These are phyloP conservation scores for Beta corolliflora DNA, from an alignment of 179 eudicot genomes.

Conservation along the genomic window DNA sequence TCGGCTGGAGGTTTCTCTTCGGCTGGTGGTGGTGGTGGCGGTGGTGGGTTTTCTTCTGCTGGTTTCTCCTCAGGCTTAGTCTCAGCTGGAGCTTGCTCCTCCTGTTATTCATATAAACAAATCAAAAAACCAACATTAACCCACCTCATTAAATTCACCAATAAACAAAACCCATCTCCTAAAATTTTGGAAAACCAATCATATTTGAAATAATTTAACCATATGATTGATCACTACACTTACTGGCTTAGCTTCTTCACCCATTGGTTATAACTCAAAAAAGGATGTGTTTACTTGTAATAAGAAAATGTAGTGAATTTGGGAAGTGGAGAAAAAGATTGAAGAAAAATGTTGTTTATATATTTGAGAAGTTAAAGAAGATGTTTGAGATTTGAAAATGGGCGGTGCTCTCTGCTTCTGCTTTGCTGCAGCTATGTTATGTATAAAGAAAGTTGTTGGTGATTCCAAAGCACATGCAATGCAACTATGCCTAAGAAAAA, in stretches of 20 bases:
- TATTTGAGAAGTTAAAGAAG: not conserved
- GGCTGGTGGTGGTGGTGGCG: conserved; percentile 13
- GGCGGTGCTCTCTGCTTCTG: conserved; percentile 46
- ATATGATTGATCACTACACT: conserved; percentile 18
- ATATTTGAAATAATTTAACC: not conserved
- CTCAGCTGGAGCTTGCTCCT: conserved; percentile 45
- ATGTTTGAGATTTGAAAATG: conserved; percentile 29
- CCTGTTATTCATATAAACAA: not conserved
- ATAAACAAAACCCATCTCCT: conserved; percentile 21
- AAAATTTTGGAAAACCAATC: conserved; percentile 17
- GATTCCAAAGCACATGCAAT: conserved; percentile 75
- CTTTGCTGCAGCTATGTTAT: conserved; percentile 19
- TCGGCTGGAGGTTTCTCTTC: conserved; percentile 40
- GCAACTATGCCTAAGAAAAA: conserved; percentile 33
- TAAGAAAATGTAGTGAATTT: conserved; percentile 9
- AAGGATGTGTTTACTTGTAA: not conserved
- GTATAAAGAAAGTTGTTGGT: conserved; percentile 32
- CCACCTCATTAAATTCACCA: conserved; percentile 21
- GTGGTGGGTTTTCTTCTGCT: conserved; percentile 40
- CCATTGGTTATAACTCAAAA: conserved; percentile 45
- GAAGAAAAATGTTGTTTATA: conserved; percentile 19
- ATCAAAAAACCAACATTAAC: conserved; percentile 9
- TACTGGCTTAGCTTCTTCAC: conserved; percentile 80
- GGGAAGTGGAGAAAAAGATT: conserved; percentile 3
- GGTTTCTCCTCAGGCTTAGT: conserved; percentile 36